Evolutionary conservation across 1,139 yeast genomes (phyloP), one percentile per base, ranked within the genome.

Genomic region (Entelexis paramagnoliae): DNA sequence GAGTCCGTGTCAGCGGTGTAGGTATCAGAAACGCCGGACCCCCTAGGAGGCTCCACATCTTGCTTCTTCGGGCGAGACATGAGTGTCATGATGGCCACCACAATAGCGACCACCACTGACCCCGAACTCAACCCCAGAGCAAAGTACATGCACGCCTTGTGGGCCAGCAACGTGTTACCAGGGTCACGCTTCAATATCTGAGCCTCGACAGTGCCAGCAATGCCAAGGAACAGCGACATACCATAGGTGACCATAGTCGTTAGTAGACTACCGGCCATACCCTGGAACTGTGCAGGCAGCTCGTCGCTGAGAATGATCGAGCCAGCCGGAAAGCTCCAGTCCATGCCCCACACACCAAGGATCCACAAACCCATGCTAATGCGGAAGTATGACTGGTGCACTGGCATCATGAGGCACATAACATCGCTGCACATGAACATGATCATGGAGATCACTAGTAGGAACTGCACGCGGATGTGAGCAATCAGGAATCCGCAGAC

Each of bases 321-420:
- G 1, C 77, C 81, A 0, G 84, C 78, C 0, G 86, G 85, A 63
- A 79, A 80, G 49, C 80, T 75, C 69, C 77, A 72, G 60, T 80
- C 85, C 81, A 80, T 78, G 0, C 82, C 85, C 59, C 74, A 72
- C 0, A 80, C 74, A 35, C 70, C 71, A 14, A 79, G 58, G 2
- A 77, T 46, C 32, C 68, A 56, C 9, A 78, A 66, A 1, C 78
- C 72, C 59, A 80, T 78, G 47, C 73, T 69, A 53, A 75, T 78
- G 2, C 72, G 72, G 81, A 81, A 78, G 62, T 71, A 79, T 0
- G 66, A 70, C 59, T 77, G 79, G 26, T 69, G 66, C 1, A 66
- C 68, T 0, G 77, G 77, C 48, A 74, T 64, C 1, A 74, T 68
- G 0, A 76, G 78, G 62, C 72, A 64, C 30, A 78, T 54, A 2